Evolutionary conservation across 306 rosid species (phyloP).

Genomic region (Mimosa bimucronata): DNA sequence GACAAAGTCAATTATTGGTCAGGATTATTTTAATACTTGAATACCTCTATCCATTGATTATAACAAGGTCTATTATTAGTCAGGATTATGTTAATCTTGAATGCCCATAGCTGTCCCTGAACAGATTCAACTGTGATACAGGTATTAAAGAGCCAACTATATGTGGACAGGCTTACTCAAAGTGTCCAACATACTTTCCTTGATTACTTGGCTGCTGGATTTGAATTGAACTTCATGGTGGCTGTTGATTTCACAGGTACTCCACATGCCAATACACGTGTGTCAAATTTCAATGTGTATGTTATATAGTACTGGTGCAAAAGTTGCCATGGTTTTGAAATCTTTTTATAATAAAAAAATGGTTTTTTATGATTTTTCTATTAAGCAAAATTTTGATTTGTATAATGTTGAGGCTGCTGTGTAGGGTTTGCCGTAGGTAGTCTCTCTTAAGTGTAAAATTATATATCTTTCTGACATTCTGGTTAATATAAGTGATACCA

Average conservation of each 20-base stretch:
- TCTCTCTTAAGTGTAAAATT: slow-evolving; percentile 12
- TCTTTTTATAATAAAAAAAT: not conserved
- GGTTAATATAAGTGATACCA: slow-evolving; percentile 32
- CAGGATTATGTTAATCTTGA: slow-evolving; percentile 21
- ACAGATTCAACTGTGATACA: slow-evolving; percentile 47
- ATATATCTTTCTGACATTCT: not conserved
- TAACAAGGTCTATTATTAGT: slow-evolving; percentile 63
- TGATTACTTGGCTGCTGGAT: slow-evolving; percentile 92
- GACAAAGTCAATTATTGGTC: slow-evolving; percentile 62
- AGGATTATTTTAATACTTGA: slow-evolving; percentile 23
- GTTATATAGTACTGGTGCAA: not conserved
- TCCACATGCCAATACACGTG: slow-evolving; percentile 22
- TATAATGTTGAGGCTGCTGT: slow-evolving; percentile 7
- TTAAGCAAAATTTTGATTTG: not conserved
- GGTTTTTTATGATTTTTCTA: not conserved
- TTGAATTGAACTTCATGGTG: slow-evolving; percentile 93
- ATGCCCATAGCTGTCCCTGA: slow-evolving; percentile 34
- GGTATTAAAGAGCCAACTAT: slow-evolving; percentile 81
- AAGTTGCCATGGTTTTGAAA: not conserved
- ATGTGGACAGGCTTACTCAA: slow-evolving; percentile 74
- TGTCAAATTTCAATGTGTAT: not conserved
- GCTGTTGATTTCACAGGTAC: slow-evolving; percentile 96
- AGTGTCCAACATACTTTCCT: slow-evolving; percentile 79
- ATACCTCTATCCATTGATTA: slow-evolving; percentile 46
- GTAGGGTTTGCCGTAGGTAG: slow-evolving; percentile 10